Conservation (phyloP, 2,329 filamentous ascomycete species). For the Curvularia spicifera region DNA sequence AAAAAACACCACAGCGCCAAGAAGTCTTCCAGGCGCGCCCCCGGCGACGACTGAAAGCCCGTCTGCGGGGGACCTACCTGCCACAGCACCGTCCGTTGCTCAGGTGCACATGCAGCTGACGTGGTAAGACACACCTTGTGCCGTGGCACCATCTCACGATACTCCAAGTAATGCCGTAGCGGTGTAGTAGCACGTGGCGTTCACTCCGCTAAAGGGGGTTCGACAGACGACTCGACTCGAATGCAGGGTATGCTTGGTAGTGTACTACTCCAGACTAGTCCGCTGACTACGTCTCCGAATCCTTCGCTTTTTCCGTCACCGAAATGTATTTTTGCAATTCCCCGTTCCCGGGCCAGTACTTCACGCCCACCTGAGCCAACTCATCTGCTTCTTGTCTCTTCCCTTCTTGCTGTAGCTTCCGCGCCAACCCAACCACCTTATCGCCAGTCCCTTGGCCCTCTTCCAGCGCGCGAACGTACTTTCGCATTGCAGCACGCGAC, state of each 20-base stretch:
- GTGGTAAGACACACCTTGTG: slow-evolving; percentile 21
- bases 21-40: slow-evolving; percentile 61
- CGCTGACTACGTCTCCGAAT: slow-evolving; percentile 9
- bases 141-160: slow-evolving; percentile 21
- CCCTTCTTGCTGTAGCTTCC: slow-evolving; percentile 34
- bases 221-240: slow-evolving; percentile 11
- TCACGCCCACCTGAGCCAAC: slow-evolving; percentile 36
- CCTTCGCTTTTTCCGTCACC: slow-evolving; percentile 31
- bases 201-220: slow-evolving; percentile 21
- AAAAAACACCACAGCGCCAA: slow-evolving; percentile 69
- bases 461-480: slow-evolving; percentile 41
- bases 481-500: slow-evolving; percentile 52
- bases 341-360: slow-evolving; percentile 41
- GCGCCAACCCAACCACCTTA: slow-evolving; percentile 31
- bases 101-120: slow-evolving; percentile 24
- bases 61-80: slow-evolving; percentile 20
- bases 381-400: slow-evolving; percentile 36
- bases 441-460: slow-evolving; percentile 34
- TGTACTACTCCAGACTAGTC: slow-evolving; percentile 9
- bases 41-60: slow-evolving; percentile 32
- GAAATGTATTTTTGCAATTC: slow-evolving; percentile 34
- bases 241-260: slow-evolving; percentile 32
- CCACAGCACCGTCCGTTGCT: slow-evolving; percentile 12
- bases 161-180: slow-evolving; percentile 24
- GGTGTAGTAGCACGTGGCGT: slow-evolving; percentile 28